phyloP scores from a whole-genome alignment of 257 asterid genomes.

The Ilex asprella region DNA sequence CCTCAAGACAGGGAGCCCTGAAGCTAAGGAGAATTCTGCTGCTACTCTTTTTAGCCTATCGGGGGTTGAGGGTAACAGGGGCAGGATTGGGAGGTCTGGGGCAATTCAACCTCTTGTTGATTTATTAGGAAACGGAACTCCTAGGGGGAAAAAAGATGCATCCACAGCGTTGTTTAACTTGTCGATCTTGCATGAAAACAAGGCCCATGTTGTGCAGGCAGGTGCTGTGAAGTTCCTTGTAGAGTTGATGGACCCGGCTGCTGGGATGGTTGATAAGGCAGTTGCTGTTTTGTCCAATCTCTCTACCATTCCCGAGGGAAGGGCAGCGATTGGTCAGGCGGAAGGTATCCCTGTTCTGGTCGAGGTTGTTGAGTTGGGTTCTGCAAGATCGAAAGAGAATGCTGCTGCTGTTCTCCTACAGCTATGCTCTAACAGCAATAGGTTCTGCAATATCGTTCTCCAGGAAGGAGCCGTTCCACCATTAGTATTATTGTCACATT shows the following conservation, averaged over 20 bases:
- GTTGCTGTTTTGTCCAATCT: conserved; percentile 79
- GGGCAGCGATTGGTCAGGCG: conserved; percentile 61
- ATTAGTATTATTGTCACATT: conserved; percentile 62
- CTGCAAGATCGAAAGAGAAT: conserved; percentile 82
- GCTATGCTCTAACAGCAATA: conserved; percentile 62
- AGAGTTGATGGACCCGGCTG: conserved; percentile 85
- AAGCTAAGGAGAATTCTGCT: conserved; percentile 85
- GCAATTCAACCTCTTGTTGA: conserved; percentile 81
- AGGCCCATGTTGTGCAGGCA: conserved; percentile 68
- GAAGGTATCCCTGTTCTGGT: conserved; percentile 70
- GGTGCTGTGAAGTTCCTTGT: conserved; percentile 82
- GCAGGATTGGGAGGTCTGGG: conserved; percentile 70
- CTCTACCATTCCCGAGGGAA: conserved; percentile 68
- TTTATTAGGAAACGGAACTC: conserved; percentile 76
- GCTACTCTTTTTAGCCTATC: conserved; percentile 88
- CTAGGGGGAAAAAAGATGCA: conserved; percentile 79
- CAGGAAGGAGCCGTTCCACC: conserved; percentile 91
- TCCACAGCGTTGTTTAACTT: conserved; percentile 63
- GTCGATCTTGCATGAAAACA: conserved; percentile 62
- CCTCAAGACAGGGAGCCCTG: conserved; percentile 67
- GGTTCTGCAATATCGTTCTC: conserved; percentile 65
- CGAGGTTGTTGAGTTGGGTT: conserved; percentile 86
- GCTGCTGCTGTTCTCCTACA: conserved; percentile 93
- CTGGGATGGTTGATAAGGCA: conserved; percentile 92
- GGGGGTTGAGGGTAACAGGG: conserved; percentile 64